A percentile compares a stretch with the other conserved stretches of the same genome.
Evolutionary conservation across 1,284 basidiomycete species (phyloP).

Genomic region (Rhodotorula sp.): DNA sequence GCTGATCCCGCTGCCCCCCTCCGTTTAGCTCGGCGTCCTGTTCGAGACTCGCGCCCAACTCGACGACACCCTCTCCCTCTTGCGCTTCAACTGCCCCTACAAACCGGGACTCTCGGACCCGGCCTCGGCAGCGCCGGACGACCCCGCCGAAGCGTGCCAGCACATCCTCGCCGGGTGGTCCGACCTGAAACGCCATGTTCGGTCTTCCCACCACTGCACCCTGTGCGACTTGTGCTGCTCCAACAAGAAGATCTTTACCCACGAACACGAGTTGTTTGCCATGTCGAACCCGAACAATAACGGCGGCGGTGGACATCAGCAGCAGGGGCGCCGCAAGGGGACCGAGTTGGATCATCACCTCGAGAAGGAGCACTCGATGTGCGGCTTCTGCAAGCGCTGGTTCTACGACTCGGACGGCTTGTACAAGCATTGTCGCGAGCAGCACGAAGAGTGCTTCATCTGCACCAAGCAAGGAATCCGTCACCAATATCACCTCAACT

Average conservation of each 20-base stretch:
- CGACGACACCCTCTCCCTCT: slow-evolving; percentile 86
- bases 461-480: slow-evolving; percentile 73
- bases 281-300: slow-evolving; percentile 45
- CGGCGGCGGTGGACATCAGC: neutral
- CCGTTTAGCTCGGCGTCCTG: slow-evolving; percentile 61
- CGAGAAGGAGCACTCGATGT: slow-evolving; percentile 65
- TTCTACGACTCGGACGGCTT: slow-evolving; percentile 90
- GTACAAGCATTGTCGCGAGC: slow-evolving; percentile 89
- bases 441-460: slow-evolving; percentile 94
- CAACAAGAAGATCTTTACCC: slow-evolving; percentile 90
- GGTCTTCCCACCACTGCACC: slow-evolving; percentile 69
- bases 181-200: slow-evolving; percentile 76
- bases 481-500: slow-evolving; percentile 74
- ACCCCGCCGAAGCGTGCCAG: slow-evolving; percentile 51
- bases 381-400: slow-evolving; percentile 84
- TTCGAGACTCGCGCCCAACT: slow-evolving; percentile 92
- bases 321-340: neutral
- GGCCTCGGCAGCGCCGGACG: slow-evolving; percentile 2
- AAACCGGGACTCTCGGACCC: slow-evolving; percentile 13
- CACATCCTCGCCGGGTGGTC: slow-evolving; percentile 78
- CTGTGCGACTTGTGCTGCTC: slow-evolving; percentile 88
- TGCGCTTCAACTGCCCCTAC: slow-evolving; percentile 60
- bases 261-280: slow-evolving; percentile 87
- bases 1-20: neutral
- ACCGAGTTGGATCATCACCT: slow-evolving; percentile 65